Base-by-base conservation (phyloP, 805 yeast species). In the Grigorovia jiainica region DNA sequence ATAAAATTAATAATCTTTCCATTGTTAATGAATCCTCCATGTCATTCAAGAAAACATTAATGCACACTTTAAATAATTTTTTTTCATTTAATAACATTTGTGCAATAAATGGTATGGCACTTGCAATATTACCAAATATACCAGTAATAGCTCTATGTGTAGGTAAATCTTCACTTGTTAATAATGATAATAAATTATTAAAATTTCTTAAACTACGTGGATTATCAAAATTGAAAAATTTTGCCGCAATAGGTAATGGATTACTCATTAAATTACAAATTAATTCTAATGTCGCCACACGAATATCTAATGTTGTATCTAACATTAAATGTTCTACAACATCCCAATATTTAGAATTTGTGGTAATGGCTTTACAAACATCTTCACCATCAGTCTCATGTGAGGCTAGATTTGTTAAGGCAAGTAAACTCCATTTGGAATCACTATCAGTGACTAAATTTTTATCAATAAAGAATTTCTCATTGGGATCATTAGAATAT, bases 371-470 rank as follows among this genome's bases (percentile, higher is more conserved):
- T 30, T 39, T 57, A 43, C 54, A 60, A 31, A 58, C 64, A 21
- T 70, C 61, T 8, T 70, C 67, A 29, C 67, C 58, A 11, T 58
- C 59, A 4, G 67, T 64, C 34, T 64, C 65, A 2, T 68, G 45
- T 0, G 85, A 69, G 0, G 86, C 73, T 7, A 81, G 48, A 57
- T 83, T 84, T 1, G 90, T 83, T 23, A 83, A 65, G 0, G 89
- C 85, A 18, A 79, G 54, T 32, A 84, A 60, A 0, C 79, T 64
- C 50, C 78, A 82, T 48, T 71, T 73, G 17, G 71, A 67, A 44
- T 66, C 70, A 31, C 49, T 67, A 3, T 39, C 20, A 2, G 58
- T 45, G 5, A 54, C 33, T 9, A 42, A 32, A 7, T 36, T 32
- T 9, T 54, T 58, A 15, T 46, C 32, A 13, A 49, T 42, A 1